Evolutionary conservation across 306 rosid species (phyloP).

Genomic region (Oxytropis ochrocephala): DNA sequence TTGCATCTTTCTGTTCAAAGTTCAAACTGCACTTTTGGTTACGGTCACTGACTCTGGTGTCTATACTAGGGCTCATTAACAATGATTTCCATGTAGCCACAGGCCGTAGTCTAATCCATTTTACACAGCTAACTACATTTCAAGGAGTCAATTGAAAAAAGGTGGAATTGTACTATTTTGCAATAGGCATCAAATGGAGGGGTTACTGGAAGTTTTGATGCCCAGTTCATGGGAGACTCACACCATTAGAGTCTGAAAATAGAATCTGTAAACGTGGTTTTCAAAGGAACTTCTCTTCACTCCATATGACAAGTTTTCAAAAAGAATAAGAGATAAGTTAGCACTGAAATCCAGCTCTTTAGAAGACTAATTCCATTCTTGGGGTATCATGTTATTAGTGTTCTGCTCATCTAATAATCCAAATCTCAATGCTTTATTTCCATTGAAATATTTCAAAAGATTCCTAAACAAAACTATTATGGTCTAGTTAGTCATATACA

Average conservation of each 20-base stretch:
- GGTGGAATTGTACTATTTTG: no score
- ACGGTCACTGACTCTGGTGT: no score
- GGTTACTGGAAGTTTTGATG: neutral
- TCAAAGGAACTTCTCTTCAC: neutral
- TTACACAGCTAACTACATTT: no score
- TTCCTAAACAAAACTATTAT: neutral
- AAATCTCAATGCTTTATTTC: neutral
- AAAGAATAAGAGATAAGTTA: neutral
- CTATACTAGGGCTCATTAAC: no score
- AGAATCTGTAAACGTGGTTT: neutral
- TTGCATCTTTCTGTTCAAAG: no score
- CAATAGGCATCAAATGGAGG: no score
- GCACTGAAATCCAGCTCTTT: neutral
- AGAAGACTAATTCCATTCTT: neutral
- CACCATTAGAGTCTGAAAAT: neutral
- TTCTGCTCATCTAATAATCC: neutral
- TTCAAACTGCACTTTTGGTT: no score
- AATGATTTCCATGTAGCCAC: no score
- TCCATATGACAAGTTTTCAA: neutral
- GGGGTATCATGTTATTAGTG: neutral
- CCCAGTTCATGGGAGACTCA: neutral
- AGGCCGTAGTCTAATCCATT: no score
- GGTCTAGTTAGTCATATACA: neutral
- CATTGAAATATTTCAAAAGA: no score
- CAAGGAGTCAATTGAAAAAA: no score